Base-by-base conservation (phyloP, 2,329 filamentous ascomycete species). In the Nannizziopsis barbatae region DNA sequence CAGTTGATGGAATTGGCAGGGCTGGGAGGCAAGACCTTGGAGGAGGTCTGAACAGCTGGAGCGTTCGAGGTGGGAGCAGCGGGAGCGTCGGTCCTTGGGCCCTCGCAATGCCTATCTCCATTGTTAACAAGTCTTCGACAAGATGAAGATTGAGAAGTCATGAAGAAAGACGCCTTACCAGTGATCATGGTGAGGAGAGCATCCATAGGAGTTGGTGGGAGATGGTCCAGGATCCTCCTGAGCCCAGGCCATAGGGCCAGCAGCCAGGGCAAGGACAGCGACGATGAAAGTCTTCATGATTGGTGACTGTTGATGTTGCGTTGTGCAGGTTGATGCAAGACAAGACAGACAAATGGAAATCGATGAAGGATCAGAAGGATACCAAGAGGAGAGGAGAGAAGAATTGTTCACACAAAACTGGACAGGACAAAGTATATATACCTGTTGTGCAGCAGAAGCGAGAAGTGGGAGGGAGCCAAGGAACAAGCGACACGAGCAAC, bases 101-200 rank as follows among this genome's bases (percentile, higher is more conserved):
- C 61, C 6, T 60, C 57, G 39, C 61, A 63, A 47, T 63, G 60
- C 60, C 61, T 62, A 36, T 10, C 31, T n/a, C n/a, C 14, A 12
- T 39, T 14, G 9, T 9, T 20, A 18, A 22, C 12, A 50, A 14
- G 5, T 33, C 12, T n/a, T n/a, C n/a, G n/a, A 17, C n/a, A 12
- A n/a, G 4, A 9, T 11, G 15, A 22, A 17, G 8, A 18, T 10
- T 17, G 3, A 3, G 20, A 12, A 14, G 11, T n/a, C 8, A 33
- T 27, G 27, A 7, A 7, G 14, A 2, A 18, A n/a, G 31, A 15
- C n/a, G 33, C 15, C 51, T 40, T 41, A 54, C 54, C 54, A 56
- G 31, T 56, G 52, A 43, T 56, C 54, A 10, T 49, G 52, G 45
- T 56, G 52, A 8, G 52, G 53, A n/a, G 53, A 46, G 10, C 52